Percentiles rank a stretch among this genome's conserved stretches.
These are phyloP conservation scores for Bodo saltans DNA, from an alignment of 78 protist genomes.

Conservation along the genomic window DNA sequence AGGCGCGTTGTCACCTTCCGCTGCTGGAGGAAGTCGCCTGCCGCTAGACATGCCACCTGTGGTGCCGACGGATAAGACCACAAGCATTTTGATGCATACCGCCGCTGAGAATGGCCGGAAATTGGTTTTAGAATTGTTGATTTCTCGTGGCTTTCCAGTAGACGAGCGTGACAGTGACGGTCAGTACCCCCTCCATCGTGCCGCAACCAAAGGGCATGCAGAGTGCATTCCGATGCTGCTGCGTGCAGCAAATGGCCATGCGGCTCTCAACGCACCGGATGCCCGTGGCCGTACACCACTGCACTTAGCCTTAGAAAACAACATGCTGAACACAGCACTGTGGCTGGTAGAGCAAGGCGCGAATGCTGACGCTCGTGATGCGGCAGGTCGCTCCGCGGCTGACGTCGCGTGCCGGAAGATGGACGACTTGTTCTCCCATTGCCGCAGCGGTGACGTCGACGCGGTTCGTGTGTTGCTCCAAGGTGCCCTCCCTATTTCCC, in stretches of 20 bases:
- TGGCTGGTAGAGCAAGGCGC: conserved; percentile 26
- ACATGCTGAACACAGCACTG: conserved; percentile 4
- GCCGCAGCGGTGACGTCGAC: not conserved
- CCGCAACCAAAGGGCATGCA: not conserved
- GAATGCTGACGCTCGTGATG: not conserved
- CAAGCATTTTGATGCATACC: too few relatives aligned
- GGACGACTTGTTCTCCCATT: not conserved
- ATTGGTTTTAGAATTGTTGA: too few relatives aligned
- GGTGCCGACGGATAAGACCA: too few relatives aligned
- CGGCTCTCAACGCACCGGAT: not conserved
- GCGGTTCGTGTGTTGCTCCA: not conserved
- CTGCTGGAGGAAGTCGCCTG: too few relatives aligned
- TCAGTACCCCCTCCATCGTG: not conserved
- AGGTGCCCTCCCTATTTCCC: not conserved
- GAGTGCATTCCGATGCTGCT: not conserved
- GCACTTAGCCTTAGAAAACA: not conserved
- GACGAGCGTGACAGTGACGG: not conserved
- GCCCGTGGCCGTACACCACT: not conserved
- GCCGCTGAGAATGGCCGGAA: too few relatives aligned
- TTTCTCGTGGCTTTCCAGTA: too few relatives aligned
- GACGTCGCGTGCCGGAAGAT: not conserved
- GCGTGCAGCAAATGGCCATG: not conserved
- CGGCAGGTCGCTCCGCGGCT: not conserved
- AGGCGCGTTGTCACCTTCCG: too few relatives aligned
- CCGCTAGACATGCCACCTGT: too few relatives aligned